A percentile compares a stretch with the other conserved stretches of the same genome.
Conservation (phyloP, 352 stramenopile species). For the Globisporangium heterothallicum region DNA sequence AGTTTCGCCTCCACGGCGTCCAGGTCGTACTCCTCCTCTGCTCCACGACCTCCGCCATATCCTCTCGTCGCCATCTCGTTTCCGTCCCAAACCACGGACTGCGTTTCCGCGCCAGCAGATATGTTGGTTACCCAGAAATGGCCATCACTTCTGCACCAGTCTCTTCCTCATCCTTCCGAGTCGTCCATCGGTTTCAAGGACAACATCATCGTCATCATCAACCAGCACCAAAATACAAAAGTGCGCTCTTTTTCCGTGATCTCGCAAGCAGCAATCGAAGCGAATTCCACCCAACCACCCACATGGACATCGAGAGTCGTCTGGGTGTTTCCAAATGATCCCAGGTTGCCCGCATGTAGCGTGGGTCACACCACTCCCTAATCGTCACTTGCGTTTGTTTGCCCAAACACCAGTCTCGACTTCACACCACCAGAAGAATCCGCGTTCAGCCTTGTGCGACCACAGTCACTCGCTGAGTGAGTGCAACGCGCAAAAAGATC, state of each 20-base stretch:
- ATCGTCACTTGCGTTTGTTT: constrained; percentile 16
- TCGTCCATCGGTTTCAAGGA: too few relatives aligned
- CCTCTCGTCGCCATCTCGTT: neutral
- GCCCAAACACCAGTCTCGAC: constrained; percentile 28
- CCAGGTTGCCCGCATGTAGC: too few relatives aligned
- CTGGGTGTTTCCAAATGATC: neutral
- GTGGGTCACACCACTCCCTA: neutral
- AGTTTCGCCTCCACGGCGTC: constrained; percentile 32
- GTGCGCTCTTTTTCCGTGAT: neutral
- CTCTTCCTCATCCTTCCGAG: too few relatives aligned
- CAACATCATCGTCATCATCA: too few relatives aligned
- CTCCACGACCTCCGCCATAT: neutral
- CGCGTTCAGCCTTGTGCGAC: neutral
- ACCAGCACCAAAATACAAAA: neutral
- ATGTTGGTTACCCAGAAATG: too few relatives aligned
- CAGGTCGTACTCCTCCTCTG: constrained; percentile 36
- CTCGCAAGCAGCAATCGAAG: too few relatives aligned
- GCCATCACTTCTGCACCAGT: neutral
- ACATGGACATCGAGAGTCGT: too few relatives aligned
- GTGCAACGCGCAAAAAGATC: neutral
- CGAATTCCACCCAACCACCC: neutral
- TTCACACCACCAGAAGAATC: constrained; percentile 36
- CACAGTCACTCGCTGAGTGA: neutral
- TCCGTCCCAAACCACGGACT: too few relatives aligned
- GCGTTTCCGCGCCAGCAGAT: too few relatives aligned